These are phyloP conservation scores for Lipomyces kockii DNA, from an alignment of 805 yeast species.

Conservation along the genomic window DNA sequence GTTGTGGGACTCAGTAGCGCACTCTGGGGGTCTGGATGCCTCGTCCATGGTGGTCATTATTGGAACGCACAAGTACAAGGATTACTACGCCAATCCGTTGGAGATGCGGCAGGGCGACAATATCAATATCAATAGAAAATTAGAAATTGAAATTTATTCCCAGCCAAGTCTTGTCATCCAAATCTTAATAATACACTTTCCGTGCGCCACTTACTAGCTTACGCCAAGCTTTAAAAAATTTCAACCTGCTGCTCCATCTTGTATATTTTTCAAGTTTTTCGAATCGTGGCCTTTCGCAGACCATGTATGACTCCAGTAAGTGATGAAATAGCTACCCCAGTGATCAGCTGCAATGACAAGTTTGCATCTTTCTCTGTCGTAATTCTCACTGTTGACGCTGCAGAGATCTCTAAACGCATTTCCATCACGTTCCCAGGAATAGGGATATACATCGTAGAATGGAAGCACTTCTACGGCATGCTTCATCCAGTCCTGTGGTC, in stretches of 20 bases:
- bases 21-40: too few relatives aligned
- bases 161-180: too few relatives aligned
- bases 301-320: not conserved
- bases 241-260: not conserved
- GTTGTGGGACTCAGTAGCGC: too few relatives aligned
- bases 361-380: not conserved
- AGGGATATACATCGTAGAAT: not conserved
- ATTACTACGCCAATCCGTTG: too few relatives aligned
- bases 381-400: not conserved
- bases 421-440: not conserved
- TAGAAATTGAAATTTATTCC: too few relatives aligned
- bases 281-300: not conserved
- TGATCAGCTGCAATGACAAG: not conserved
- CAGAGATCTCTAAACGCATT: not conserved
- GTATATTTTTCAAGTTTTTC: not conserved
- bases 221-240: too few relatives aligned
- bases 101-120: too few relatives aligned
- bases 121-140: too few relatives aligned
- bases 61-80: too few relatives aligned
- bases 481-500: not conserved
- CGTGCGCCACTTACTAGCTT: too few relatives aligned
- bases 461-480: not conserved
- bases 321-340: conserved; percentile 1
- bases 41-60: too few relatives aligned
- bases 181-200: too few relatives aligned